Base-by-base conservation (phyloP, 2,329 filamentous ascomycete genomes). In the Phoma sp. region DNA sequence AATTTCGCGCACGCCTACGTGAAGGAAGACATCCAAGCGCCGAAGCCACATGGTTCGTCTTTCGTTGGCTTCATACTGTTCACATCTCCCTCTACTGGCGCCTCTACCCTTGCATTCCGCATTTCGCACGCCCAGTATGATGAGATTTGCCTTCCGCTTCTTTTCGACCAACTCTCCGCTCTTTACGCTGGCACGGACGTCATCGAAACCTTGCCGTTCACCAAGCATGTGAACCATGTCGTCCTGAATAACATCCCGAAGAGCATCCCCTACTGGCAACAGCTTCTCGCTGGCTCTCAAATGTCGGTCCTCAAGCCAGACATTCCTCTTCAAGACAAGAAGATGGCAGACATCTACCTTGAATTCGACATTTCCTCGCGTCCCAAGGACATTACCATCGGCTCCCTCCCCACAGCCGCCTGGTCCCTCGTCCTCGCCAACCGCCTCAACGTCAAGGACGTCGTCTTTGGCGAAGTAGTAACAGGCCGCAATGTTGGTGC, bases 71-170 rank as follows among this genome's bases (percentile, higher is more conserved):
- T 75, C 52, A 69, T 64, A 2, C 77, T 83, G 15, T 88, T 88
- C 57, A 80, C 85, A 51, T 84, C 85, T 58, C 84, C 86, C 41
- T 79, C 86, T 56, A 84, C 85, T 55, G 76, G 74, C 21, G 67
- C 78, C 10, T 71, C 75, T 5, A 78, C 80, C 40, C 81, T 89
- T 13, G 75, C 83, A 55, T 81, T 88, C 68, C 83, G 87, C 51
- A 82, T 90, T 51, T 89, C 86, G 0, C 87, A 90, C 69, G 84
- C 87, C 0, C 87, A 89, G 62, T 89, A 89, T 66, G 87, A 90
- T 60, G 87, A 87, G 59, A 85, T 89, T 21, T 89, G 84, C 61
- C 79, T 89, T 8, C 83, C 85, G 0, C 76, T 81, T n/a, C 80
- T 89, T 19, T 81, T 89, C 53, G 79, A 79, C 17, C 85, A 88